Base-by-base conservation (phyloP, 495 filamentous ascomycete genomes). In the Rostrohypoxylon terebratum region DNA sequence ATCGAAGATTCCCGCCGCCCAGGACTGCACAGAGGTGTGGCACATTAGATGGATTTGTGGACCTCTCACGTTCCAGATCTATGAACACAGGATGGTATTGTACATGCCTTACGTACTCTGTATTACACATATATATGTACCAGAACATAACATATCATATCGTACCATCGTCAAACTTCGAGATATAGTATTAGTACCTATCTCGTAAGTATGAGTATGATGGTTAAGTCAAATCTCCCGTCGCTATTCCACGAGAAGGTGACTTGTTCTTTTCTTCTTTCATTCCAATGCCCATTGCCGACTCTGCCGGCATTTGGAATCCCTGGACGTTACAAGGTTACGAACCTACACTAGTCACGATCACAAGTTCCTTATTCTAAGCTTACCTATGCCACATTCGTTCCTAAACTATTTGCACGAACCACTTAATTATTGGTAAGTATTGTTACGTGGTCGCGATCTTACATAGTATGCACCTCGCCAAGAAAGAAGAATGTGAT, bases 1-100 rank as follows among this genome's bases (percentile, higher is more conserved):
- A 74, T 74, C 66, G 66, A 74, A 66, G 71, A 69, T 69, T 69
- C 66, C 71, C 66, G 62, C 47, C 38, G 58, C 48, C 59, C 51
- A 67, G 44, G 34, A 48, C 48, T 61, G 50, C 61, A 66, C 66
- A 69, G 66, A 42, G 58, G 61, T 20, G 61, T 66, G 71, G 71
- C 66, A 69, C 61, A 53, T 62, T 62, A 66, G 60, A 69, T 73
- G 21, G 50, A 66, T 57, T 31, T 65, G 71, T 69, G 66, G 66
- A 53, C 58, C 57, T 16, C 48, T 18, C 10, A 54, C 62, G 57
- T 69, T 66, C 71, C 62, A 74, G 71, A 74, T 74, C 62, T 55
- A 31, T 38, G 9, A 40, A 38, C 25, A 13, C 47, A 50, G n/a
- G 18, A 50, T 21, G 47, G 47, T 50, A 21, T 21, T 59, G 23